phyloP scores from a whole-genome alignment of 495 filamentous ascomycete species.

The Ramalina intermedia region DNA sequence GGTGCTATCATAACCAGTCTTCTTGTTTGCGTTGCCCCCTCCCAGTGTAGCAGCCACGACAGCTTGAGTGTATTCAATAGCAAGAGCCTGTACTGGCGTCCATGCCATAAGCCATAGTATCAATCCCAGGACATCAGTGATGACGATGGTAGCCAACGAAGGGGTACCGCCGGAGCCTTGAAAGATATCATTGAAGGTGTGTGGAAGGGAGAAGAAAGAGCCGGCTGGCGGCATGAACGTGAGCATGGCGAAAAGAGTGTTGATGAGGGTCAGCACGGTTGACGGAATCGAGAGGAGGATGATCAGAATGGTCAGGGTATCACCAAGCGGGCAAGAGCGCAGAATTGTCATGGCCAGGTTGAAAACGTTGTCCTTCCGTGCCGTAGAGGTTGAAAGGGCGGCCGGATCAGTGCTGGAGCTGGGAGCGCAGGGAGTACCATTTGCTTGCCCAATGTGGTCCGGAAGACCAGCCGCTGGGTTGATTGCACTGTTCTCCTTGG shows the following conservation, averaged over 20 bases:
- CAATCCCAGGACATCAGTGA: constrained; percentile 69
- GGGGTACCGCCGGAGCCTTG: constrained; percentile 56
- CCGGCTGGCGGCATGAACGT: constrained; percentile 74
- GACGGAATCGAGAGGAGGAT: constrained; percentile 93
- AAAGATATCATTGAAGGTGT: constrained; percentile 58
- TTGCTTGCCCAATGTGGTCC: constrained; percentile 10
- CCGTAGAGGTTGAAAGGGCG: constrained; percentile 50
- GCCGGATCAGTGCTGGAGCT: constrained; percentile 51
- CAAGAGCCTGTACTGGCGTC: constrained; percentile 74
- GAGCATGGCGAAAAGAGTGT: constrained; percentile 82
- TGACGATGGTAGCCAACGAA: constrained; percentile 65
- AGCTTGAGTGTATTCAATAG: constrained; percentile 87
- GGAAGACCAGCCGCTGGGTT: constrained; percentile 4
- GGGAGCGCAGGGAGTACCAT: constrained; percentile 26
- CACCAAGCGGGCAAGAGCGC: constrained; percentile 75
- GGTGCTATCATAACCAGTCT: constrained; percentile 57
- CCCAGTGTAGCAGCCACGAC: constrained; percentile 90
- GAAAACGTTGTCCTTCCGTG: constrained; percentile 48
- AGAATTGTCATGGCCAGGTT: constrained; percentile 74
- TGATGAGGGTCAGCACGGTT: constrained; percentile 75
- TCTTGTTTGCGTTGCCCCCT: constrained; percentile 65
- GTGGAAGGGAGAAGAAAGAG: constrained; percentile 34
- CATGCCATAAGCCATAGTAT: constrained; percentile 81
- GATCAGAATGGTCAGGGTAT: constrained; percentile 96
- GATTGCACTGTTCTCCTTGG: neutral